Conservation (phyloP, 495 filamentous ascomycete species). For the Amphirosellinia nigrospora region DNA sequence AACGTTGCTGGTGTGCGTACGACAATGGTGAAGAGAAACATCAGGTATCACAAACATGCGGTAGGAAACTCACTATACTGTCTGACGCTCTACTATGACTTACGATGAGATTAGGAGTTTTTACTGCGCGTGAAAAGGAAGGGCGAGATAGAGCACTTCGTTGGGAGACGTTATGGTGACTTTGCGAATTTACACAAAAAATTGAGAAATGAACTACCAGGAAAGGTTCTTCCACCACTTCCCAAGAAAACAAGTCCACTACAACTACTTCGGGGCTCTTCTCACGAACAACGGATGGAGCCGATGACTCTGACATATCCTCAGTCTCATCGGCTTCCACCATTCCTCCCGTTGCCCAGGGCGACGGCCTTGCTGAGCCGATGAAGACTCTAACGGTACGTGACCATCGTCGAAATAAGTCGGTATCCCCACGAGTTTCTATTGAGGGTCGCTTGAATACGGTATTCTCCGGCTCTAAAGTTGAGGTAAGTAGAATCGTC, state of each 20-base stretch:
- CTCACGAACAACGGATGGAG: constrained; percentile 51
- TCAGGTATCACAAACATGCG: constrained; percentile 90
- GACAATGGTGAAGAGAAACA: constrained; percentile 79
- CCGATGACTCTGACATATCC: constrained; percentile 71
- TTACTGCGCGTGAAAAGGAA: constrained; percentile 79
- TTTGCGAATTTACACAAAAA: constrained; percentile 80
- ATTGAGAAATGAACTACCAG: constrained; percentile 84
- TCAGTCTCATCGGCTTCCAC: constrained; percentile 83
- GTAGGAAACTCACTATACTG: constrained; percentile 56
- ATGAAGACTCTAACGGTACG: constrained; percentile 53
- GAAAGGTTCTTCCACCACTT: constrained; percentile 84
- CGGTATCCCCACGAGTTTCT: constrained; percentile 48
- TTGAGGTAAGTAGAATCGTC: constrained; percentile 38
- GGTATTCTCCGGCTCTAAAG: constrained; percentile 21
- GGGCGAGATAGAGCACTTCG: constrained; percentile 71
- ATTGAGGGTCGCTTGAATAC: constrained; percentile 38
- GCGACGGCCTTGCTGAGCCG: constrained; percentile 34
- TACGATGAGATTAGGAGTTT: constrained; percentile 73
- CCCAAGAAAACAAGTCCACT: constrained; percentile 88
- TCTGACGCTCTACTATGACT: constrained; percentile 24
- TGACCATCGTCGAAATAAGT: constrained; percentile 44
- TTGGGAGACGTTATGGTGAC: constrained; percentile 87
- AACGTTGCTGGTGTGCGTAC: constrained; percentile 92
- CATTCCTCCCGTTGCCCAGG: constrained; percentile 26
- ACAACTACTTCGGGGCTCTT: constrained; percentile 63